Evolutionary conservation across 1,139 yeast genomes (phyloP), one percentile per base, ranked within the genome.

Genomic region (Saccharomycopsis crataegensis): DNA sequence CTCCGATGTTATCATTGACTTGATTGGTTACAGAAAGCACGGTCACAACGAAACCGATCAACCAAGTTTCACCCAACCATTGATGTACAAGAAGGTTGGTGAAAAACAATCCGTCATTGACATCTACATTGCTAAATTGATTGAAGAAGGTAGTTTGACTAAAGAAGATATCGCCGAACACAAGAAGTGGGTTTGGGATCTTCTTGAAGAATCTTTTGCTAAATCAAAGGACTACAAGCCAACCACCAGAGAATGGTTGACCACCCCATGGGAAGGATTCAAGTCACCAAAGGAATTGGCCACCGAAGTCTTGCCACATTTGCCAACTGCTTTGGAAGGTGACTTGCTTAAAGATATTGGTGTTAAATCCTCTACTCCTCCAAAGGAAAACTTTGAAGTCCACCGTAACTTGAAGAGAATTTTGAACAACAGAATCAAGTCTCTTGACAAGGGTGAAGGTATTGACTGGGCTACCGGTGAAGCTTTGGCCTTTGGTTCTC

Each of bases 41-140:
- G 99, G 99, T 71, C 99, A 93, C 79, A 93, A 93, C 71, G 99
- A 93, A 78, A 93, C 98, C 62, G 99, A 93, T 75, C 99, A 93
- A 77, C 99, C 99, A 57, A 77, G 96, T 48, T 93, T 93, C 81
- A 93, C 99, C 48, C 99, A 93, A 74, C 99, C 99, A 51, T 74
- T 90, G 65, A 93, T 93, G 99, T 93, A 93, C 78, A 76, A 88
- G 72, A 80, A 80, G 74, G 87, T 93, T 68, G 90, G 94, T 56
- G 79, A 87, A 69, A 93, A 91, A 83, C 81, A 83, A 70, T 82
- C 91, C 51, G 96, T 91, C 54, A 78, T 93, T 64, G 96, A 91
- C 65, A 79, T 83, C 68, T 93, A 93, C 77, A 78, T 86, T 60
- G 79, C 83, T 57, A 79, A 89, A 74, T 82, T 93, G 67, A 69